Conservation (phyloP, 1,284 basidiomycete genomes). For the Boletus subluridellus region DNA sequence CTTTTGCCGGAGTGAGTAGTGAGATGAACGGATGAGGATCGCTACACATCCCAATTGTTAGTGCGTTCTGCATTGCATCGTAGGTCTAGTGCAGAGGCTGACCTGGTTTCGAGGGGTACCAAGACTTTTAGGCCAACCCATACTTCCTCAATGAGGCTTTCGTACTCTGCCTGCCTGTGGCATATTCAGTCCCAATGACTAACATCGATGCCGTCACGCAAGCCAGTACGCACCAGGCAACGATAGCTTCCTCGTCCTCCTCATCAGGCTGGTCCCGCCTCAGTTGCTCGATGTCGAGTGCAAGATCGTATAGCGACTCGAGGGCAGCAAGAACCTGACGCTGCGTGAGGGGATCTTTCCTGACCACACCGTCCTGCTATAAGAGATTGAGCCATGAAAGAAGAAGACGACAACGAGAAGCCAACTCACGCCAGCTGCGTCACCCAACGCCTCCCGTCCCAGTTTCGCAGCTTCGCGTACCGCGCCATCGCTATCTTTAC, state of each 20-base stretch:
- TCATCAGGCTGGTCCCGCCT: constrained; percentile 71
- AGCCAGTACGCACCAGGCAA: constrained; percentile 50
- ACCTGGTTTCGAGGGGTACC: constrained; percentile 90
- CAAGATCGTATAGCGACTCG: constrained; percentile 84
- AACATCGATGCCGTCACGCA: background rate
- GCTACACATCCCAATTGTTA: constrained; percentile 39
- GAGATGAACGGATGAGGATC: constrained; percentile 97
- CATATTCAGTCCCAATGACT: constrained; percentile 1
- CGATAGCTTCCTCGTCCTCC: constrained; percentile 53
- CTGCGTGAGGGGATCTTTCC: constrained; percentile 70
- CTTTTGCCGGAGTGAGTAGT: constrained; percentile 84
- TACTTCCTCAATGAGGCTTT: constrained; percentile 63
- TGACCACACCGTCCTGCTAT: constrained; percentile 54
- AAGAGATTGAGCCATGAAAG: background rate
- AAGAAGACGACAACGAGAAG: background rate
- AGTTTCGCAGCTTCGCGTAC: constrained; percentile 70
- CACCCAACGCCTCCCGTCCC: constrained; percentile 63
- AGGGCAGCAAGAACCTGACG: constrained; percentile 78
- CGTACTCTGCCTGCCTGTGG: constrained; percentile 59
- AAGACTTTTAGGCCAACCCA: constrained; percentile 85
- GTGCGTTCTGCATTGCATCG: background rate
- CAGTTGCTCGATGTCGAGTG: constrained; percentile 84
- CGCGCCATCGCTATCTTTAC: constrained; percentile 48
- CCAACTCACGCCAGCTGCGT: constrained; percentile 47
- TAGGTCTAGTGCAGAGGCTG: constrained; percentile 14